A percentile compares a stretch with the other conserved stretches of the same genome.
Conservation (phyloP, 371 early-diverging fungal genomes). For the Circinella minor region DNA sequence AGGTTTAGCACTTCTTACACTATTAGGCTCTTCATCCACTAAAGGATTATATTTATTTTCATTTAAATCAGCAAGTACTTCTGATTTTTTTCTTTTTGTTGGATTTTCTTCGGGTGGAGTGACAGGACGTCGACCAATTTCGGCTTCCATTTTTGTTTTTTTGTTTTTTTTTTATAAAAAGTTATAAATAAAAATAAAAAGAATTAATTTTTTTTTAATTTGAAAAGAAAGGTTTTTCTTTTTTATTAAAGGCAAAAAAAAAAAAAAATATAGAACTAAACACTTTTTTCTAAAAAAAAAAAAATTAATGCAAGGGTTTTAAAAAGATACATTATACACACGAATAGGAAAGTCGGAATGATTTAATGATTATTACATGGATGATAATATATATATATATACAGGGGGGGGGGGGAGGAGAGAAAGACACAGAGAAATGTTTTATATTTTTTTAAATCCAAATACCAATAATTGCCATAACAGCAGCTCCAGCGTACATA, state of each 20-base stretch:
- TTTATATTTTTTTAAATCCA: conserved; percentile 54
- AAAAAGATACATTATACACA: background rate
- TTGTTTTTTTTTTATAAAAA: background rate
- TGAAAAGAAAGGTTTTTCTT: too few species aligned
- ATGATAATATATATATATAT: background rate
- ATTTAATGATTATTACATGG: background rate
- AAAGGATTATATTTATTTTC: background rate
- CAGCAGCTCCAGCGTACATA: conserved; percentile 65
- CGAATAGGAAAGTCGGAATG: background rate
- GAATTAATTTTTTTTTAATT: too few species aligned
- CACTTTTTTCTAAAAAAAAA: too few species aligned
- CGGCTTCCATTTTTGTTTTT: conserved; percentile 6
- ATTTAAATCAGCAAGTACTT: conserved; percentile 15
- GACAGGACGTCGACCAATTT: conserved; percentile 16
- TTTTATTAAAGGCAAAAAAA: too few species aligned
- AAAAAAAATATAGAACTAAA: too few species aligned
- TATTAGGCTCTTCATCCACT: background rate
- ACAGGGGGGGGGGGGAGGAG: too few species aligned
- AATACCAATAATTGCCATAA: conserved; percentile 74
- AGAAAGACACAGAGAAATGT: too few species aligned
- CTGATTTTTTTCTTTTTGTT: conserved; percentile 8
- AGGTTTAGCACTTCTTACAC: background rate
- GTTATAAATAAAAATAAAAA: background rate
- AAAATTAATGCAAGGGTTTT: conserved; percentile 4
- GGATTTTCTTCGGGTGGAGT: conserved; percentile 17